phyloP scores from a whole-genome alignment of 2,329 filamentous ascomycete species.

The Pseudofabraea citricarpa region DNA sequence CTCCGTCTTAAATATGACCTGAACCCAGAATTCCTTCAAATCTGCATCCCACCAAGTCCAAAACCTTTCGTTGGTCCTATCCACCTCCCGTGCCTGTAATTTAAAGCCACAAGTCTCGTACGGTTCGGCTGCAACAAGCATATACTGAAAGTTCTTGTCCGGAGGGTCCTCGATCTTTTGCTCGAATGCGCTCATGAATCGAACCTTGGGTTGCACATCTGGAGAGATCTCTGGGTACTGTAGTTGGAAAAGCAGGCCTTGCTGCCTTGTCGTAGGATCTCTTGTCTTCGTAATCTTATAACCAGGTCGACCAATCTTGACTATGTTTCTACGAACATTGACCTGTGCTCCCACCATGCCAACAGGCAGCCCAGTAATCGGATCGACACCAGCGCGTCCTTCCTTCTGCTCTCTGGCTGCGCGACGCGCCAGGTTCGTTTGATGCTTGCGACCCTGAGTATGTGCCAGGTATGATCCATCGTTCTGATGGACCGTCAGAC shows the following conservation, averaged over 20 bases:
- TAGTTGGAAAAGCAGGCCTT: constrained; percentile 90
- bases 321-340: constrained; percentile 69
- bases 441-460: constrained; percentile 97
- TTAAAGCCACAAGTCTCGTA: constrained; percentile 98
- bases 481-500: constrained; percentile 96
- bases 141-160: constrained; percentile 90
- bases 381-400: constrained; percentile 62
- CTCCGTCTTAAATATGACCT: constrained; percentile 98
- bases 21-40: constrained; percentile 94
- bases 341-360: constrained; percentile 65
- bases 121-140: constrained; percentile 91
- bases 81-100: constrained; percentile 87
- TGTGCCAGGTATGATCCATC: constrained; percentile 98
- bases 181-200: constrained; percentile 97
- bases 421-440: constrained; percentile 93
- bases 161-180: constrained; percentile 90
- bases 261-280: constrained; percentile 82
- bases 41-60: constrained; percentile 97
- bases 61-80: constrained; percentile 80
- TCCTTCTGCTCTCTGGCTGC: constrained; percentile 95
- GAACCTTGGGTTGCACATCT: constrained; percentile 73
- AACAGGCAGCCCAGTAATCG: constrained; percentile 64
- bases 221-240: constrained; percentile 87
- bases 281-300: constrained; percentile 98
- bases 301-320: constrained; percentile 93